Base-by-base conservation (phyloP, 2,329 filamentous ascomycete genomes). In the Trichoderma simmonsii region DNA sequence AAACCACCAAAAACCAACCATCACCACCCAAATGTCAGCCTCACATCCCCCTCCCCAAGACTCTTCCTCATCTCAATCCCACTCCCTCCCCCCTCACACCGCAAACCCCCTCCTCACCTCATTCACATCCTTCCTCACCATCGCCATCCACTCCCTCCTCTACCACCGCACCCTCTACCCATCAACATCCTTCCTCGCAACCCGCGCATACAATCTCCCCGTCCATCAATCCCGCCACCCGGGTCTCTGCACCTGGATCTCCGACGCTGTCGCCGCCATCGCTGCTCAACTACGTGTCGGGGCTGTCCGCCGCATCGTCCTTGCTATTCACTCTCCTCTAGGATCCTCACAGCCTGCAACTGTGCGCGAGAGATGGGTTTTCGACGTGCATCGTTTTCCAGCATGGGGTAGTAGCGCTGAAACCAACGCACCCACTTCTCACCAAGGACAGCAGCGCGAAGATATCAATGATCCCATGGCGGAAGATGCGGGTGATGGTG, bases 151-250 rank as follows among this genome's bases (percentile, higher is more conserved):
- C 85, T 93, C 93, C 72, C 91, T 98, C 77, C 89, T 97, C 76
- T 95, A 91, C 84, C 90, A 96, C 78, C 92, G 95, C 76, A 82
- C 82, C 73, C 89, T 97, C 78, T 98, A 98, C 81, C 94, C 95
- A 0, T 81, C 84, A 63, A 83, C 88, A 32, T 93, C 93, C 43
- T 98, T 97, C 83, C 88, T 95, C 72, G 89, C 91, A 56, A 89
- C 91, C 51, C 89, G 92, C 74, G 94, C 93, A 77, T 95, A 95
- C 85, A 94, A 95, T 82, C 90, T 94, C 72, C 88, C 93, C 34
- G 92, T 97, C 60, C 91, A 92, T 77, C 94, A 97, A 80, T 95
- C 90, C 73, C 92, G 94, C 72, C 94, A 97, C 81, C 93, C 95
- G 0, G 89, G 89, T 76, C 92, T 97, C 75, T 97, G 93, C 85